Conservation (phyloP, 768 basidiomycete genomes). For the Suillus variegatus region DNA sequence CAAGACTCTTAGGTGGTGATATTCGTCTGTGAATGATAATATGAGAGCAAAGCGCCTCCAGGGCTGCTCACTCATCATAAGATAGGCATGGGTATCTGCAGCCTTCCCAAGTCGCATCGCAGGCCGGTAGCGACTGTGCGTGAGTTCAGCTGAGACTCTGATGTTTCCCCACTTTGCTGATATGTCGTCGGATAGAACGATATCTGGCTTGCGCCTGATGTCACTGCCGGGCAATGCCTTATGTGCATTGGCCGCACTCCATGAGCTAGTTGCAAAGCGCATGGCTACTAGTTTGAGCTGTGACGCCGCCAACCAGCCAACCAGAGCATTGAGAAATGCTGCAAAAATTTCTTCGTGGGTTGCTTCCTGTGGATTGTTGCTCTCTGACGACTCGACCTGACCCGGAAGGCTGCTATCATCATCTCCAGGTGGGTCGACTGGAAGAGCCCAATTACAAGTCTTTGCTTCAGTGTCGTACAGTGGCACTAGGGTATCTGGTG, state of each 20-base stretch:
- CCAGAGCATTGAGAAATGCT: not conserved
- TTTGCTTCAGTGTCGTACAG: too few relatives aligned
- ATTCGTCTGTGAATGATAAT: not conserved
- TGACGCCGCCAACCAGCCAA: not conserved
- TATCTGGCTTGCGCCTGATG: not conserved
- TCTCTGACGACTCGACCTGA: too few relatives aligned
- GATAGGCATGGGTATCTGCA: too few relatives aligned
- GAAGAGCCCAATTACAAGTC: not conserved
- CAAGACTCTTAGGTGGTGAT: not conserved
- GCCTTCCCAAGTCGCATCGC: not conserved
- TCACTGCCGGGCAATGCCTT: not conserved
- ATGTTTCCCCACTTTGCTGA: not conserved
- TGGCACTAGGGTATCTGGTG: too few relatives aligned
- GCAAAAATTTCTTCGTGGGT: not conserved
- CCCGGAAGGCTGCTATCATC: too few relatives aligned
- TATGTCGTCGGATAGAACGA: not conserved
- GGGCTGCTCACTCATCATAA: too few relatives aligned
- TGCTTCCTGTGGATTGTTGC: not conserved
- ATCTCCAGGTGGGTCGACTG: not conserved
- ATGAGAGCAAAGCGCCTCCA: too few relatives aligned
- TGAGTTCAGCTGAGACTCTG: not conserved
- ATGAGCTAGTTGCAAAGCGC: not conserved
- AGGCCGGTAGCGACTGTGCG: not conserved
- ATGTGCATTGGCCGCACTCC: not conserved
- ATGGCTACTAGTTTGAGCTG: not conserved